These are phyloP conservation scores for Amylostereum chailletii DNA, from an alignment of 1,284 basidiomycete genomes.

Conservation along the genomic window DNA sequence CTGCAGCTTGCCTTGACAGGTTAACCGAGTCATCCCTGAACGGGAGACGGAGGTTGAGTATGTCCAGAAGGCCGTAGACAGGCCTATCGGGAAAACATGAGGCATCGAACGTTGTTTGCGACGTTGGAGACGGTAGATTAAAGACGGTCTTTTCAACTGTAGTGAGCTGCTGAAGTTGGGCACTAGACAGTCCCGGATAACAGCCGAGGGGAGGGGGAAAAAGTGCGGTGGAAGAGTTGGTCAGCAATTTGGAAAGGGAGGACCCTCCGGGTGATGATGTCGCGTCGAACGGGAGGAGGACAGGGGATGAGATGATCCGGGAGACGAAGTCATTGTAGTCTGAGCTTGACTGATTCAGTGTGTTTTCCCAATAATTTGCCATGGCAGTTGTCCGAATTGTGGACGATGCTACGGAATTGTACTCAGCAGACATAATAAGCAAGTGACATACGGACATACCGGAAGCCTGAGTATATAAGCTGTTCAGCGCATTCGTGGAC, in stretches of 20 bases:
- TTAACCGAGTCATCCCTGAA: constrained; percentile 36
- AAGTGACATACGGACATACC: constrained; percentile 29
- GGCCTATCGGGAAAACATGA: constrained; percentile 48
- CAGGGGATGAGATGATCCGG: constrained; percentile 34
- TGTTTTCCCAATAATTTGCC: constrained; percentile 44
- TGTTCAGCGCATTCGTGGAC: constrained; percentile 35
- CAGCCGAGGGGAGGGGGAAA: constrained; percentile 57
- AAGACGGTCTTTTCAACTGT: constrained; percentile 43
- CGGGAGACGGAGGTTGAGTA: constrained; percentile 46
- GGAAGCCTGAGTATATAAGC: constrained; percentile 49
- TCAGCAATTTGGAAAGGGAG: constrained; percentile 29
- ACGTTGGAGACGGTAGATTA: constrained; percentile 27
- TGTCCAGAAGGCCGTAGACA: constrained; percentile 52
- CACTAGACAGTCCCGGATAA: constrained; percentile 37
- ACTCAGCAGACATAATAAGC: constrained; percentile 1
- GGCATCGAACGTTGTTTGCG: constrained; percentile 30
- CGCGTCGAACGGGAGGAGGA: constrained; percentile 55
- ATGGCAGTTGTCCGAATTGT: constrained; percentile 41
- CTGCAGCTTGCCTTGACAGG: constrained; percentile 38
- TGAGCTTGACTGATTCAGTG: constrained; percentile 34
- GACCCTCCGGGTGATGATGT: constrained; percentile 24
- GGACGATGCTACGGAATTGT: constrained; percentile 38
- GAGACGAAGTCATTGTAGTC: constrained; percentile 39
- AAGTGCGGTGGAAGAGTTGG: constrained; percentile 26
- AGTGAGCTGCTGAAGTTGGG: constrained; percentile 33